phyloP scores from a whole-genome alignment of 176 grass and related monocot genomes.

The Bromus sterilis region DNA sequence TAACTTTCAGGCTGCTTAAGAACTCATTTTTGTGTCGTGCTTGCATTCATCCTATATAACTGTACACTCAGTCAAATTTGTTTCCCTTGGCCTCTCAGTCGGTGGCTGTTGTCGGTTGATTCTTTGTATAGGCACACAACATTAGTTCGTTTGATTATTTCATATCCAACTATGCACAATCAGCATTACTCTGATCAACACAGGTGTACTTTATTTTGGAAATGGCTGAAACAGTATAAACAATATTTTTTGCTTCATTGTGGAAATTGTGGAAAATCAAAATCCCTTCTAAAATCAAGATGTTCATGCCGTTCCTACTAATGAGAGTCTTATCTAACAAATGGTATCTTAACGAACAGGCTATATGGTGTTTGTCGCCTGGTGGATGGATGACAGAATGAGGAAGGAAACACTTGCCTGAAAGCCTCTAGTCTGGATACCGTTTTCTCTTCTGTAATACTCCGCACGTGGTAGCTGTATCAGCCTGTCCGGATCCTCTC shows the following conservation, averaged over 20 bases:
- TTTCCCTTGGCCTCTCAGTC: not conserved
- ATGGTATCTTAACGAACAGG: not conserved
- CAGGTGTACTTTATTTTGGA: not conserved
- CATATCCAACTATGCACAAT: not conserved
- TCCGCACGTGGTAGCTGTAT: no score
- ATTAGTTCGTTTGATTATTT: not conserved
- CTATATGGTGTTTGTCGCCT: not conserved
- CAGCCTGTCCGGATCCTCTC: no score
- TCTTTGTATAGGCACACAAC: not conserved
- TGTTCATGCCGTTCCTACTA: not conserved
- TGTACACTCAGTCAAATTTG: not conserved
- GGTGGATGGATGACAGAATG: not conserved
- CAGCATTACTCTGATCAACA: not conserved
- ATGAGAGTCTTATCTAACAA: not conserved
- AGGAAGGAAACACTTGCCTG: no score
- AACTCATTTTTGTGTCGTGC: not conserved
- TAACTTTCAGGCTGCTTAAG: not conserved
- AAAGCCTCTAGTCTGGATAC: no score
- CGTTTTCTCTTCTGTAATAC: no score
- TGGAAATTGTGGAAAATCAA: not conserved
- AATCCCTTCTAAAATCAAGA: not conserved
- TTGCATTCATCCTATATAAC: not conserved
- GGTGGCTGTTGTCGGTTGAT: not conserved
- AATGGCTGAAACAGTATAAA: not conserved
- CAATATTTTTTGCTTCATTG: not conserved